Evolutionary conservation across 1,284 basidiomycete genomes (phyloP).

Genomic region (Termitomyces sp.): DNA sequence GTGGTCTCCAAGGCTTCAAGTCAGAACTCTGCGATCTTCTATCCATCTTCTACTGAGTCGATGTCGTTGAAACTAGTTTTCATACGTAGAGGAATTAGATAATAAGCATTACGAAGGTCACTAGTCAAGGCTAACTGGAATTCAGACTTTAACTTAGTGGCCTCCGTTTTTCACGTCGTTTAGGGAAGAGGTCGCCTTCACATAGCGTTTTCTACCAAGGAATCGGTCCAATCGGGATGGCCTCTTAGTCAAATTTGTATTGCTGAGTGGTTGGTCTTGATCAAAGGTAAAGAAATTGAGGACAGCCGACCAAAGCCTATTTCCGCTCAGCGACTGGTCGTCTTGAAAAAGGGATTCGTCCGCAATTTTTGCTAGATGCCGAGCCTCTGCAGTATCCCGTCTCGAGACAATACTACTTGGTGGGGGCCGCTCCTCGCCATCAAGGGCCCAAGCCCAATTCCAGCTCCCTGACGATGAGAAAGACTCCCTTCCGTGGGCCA

Average conservation of each 20-base stretch:
- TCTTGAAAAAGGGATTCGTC: conserved; percentile 57
- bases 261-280: conserved; percentile 13
- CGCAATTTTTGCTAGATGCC: conserved; percentile 62
- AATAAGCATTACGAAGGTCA: neutral
- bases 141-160: neutral
- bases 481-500: conserved; percentile 40
- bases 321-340: conserved; percentile 53
- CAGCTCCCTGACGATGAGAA: conserved; percentile 45
- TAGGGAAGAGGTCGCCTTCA: neutral
- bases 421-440: conserved; percentile 70
- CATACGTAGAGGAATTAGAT: no score
- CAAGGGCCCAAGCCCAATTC: conserved; percentile 74
- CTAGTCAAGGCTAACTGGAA: neutral
- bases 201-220: neutral
- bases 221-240: conserved; percentile 4
- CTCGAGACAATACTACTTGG: conserved; percentile 78
- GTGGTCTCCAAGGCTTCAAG: neutral
- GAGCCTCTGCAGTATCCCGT: conserved; percentile 72
- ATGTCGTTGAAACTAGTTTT: neutral
- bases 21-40: neutral
- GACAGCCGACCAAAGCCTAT: conserved; percentile 65
- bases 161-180: neutral
- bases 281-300: conserved; percentile 53
- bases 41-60: neutral
- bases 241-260: neutral